These are phyloP conservation scores for Botryotinia calthae DNA, from an alignment of 2,329 filamentous ascomycete species.

Conservation along the genomic window DNA sequence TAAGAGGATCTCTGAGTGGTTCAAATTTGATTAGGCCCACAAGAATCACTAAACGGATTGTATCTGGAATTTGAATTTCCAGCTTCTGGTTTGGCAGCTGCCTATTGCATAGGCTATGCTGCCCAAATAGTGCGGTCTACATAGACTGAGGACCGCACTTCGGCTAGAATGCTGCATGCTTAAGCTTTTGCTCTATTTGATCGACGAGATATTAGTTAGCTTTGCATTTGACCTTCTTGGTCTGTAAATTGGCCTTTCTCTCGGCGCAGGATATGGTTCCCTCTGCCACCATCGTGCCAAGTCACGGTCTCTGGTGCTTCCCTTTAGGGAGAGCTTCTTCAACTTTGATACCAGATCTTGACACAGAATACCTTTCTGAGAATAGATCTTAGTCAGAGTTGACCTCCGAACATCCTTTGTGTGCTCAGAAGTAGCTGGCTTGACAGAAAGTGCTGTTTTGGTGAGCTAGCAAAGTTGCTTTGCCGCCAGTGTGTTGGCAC, in stretches of 20 bases:
- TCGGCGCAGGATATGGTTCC: background rate
- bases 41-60: background rate
- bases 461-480: background rate
- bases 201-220: too few species aligned
- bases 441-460: constrained; percentile 82
- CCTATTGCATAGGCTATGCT: background rate
- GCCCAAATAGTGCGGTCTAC: too few species aligned
- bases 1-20: background rate
- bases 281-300: background rate
- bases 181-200: too few species aligned
- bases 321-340: background rate
- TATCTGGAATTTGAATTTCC: background rate
- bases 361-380: background rate
- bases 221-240: too few species aligned
- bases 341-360: background rate
- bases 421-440: constrained; percentile 67
- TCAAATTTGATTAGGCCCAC: too few species aligned
- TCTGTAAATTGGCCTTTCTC: too few species aligned
- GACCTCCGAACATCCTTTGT: constrained; percentile 97
- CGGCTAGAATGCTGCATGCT: too few species aligned
- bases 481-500: background rate
- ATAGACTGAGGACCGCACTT: too few species aligned
- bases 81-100: background rate
- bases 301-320: background rate
- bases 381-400: constrained; percentile 74